phyloP scores from a whole-genome alignment of 2,329 filamentous ascomycete genomes.

The Aspergillus fischeri region DNA sequence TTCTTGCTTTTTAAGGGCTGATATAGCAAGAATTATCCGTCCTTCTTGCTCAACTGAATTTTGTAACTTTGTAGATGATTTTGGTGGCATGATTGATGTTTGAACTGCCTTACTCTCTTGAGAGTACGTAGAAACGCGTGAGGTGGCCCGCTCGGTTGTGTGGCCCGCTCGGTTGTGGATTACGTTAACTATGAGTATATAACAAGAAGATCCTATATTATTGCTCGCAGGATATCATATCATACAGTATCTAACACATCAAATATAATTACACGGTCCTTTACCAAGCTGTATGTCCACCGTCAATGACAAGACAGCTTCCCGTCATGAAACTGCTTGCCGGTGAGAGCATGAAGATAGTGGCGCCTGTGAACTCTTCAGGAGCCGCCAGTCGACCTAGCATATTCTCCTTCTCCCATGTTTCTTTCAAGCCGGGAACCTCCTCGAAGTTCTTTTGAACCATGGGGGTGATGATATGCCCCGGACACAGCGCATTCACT shows the following conservation, averaged over 20 bases:
- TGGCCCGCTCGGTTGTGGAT: too few relatives aligned
- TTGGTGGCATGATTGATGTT: too few relatives aligned
- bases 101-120: too few relatives aligned
- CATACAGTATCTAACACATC: not conserved
- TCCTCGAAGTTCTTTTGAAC: not conserved
- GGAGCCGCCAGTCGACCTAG: slow-evolving; percentile 1
- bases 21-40: too few relatives aligned
- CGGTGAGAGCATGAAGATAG: not conserved
- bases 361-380: slow-evolving; percentile 1
- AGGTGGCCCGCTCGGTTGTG: too few relatives aligned
- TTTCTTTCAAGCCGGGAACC: slow-evolving; percentile 2
- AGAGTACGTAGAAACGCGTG: too few relatives aligned
- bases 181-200: too few relatives aligned
- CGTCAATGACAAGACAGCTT: not conserved
- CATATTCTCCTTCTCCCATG: slow-evolving; percentile 5
- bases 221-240: not conserved
- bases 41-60: too few relatives aligned
- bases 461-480: not conserved
- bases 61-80: too few relatives aligned
- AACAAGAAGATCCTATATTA: not conserved
- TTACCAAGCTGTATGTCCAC: slow-evolving; percentile 4
- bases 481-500: not conserved
- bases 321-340: slow-evolving; percentile 4
- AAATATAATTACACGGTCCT: not conserved
- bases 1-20: too few relatives aligned